Evolutionary conservation across 78 protist genomes (phyloP), one percentile per base, ranked within the genome.

Genomic region (Emiliania huxleyi): DNA sequence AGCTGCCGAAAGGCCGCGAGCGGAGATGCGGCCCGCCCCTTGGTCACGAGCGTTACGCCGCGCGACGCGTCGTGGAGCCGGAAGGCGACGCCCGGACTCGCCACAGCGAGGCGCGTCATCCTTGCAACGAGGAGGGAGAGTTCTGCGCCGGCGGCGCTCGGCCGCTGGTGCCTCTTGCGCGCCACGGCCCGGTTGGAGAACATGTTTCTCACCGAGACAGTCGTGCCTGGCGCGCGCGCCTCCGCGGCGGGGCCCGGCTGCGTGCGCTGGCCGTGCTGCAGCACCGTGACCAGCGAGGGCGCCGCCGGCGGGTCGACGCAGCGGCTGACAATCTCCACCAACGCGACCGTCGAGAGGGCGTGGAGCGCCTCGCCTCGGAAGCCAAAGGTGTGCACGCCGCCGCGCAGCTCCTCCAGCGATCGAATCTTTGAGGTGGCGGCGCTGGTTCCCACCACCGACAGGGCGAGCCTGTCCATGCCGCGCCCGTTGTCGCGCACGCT

Each of bases 101-200:
- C 87, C 25, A 77, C 4, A 8, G 87, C 87, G 87, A 77, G 48
- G 15, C 35, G 4, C 19, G 19, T 22, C 23, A 77, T 22, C n/a
- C 6, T 4, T 18, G 23, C 8, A 0, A n/a, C n/a, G n/a, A 42
- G 29, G 25, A 0, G 15, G 29, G 3, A 33, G 38, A 8, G 12
- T 33, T 40, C 49, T 0, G 49, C n/a, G 19, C 6, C 44, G 22
- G 19, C 49, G 33, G 49, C 87, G 3, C 87, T 48, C 12, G 23
- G 38, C 8, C 87, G 87, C 29, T 0, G 48, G 19, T 37, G 91
- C 75, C 5, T 21, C 45, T 77, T 44, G 23, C 93, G 87, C 21
- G 35, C 44, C 29, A 91, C 93, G 5, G 93, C 48, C 2, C 93
- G 93, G 38, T 91, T 91, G 77, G 18, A 55, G 49, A 91, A 91